Evolutionary conservation across 768 basidiomycete genomes (phyloP), one percentile per base, ranked within the genome.

Genomic region (Fomitopsis serialis): DNA sequence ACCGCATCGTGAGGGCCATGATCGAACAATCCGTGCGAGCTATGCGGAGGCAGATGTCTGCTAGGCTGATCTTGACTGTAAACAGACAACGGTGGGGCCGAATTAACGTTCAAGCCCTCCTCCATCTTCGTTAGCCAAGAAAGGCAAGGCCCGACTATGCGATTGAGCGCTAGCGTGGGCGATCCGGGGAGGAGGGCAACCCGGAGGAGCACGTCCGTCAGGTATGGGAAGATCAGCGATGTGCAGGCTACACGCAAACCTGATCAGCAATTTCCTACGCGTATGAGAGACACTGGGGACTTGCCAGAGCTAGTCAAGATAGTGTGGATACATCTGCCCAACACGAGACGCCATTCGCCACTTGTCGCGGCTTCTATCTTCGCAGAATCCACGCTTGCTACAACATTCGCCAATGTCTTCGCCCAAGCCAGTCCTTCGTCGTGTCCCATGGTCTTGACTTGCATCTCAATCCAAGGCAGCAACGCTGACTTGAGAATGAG

Each of bases 401-500:
- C 56, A 44, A 89, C 71, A 57, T 88, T 89, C 54, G 84, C 83
- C 2, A 88, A 59, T 42, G 87, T 79, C 48, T 78, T 81, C 25
- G 80, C 68, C 85, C 87, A 91, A 4, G 78, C 80, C 12, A 84
- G 61, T 9, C 70, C 68, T 55, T 83, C 79, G 0, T 66, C 68
- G n/a, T 58, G 54, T 3, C 42, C 54, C 45, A 63, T 24, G 10
- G 50, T 57, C 51, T 68, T 68, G 9, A 89, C 62, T 60, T 91
- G 88, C 70, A 88, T 82, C 63, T 89, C 84, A 23, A 95, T 82
- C 94, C 94, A 98, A 0, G 84, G 68, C 2, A 96, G 70, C 8
- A 95, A 72, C 1, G 81, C 78, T 0, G 85, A 84, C 59, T 85
- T 85, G 47, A 90, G 73, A 11, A 92, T 70, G 42, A 96, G 74